phyloP scores from a whole-genome alignment of 441 rosid species.

The Mallotus japonicus region DNA sequence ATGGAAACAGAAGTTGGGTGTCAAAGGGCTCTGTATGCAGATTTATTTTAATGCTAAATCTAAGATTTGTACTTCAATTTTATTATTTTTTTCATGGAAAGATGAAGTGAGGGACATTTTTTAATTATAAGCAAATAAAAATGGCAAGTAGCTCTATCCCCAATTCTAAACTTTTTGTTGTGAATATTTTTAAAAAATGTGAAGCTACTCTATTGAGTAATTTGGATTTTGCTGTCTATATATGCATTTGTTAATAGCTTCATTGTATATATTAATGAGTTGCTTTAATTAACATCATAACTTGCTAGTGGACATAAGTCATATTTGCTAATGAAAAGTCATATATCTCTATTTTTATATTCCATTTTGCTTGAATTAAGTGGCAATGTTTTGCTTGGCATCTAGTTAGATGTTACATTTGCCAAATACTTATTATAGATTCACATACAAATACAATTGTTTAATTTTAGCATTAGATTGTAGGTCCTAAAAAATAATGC shows the following conservation, averaged over 20 bases:
- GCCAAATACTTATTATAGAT: no score
- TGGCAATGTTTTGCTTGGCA: no score
- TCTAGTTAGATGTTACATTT: no score
- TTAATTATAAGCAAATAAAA: background rate
- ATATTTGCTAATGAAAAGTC: background rate
- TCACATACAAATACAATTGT: no score
- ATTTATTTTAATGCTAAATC: background rate
- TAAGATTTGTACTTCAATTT: background rate
- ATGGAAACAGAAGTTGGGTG: background rate
- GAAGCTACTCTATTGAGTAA: slow-evolving; percentile 17
- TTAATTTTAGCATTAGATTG: no score
- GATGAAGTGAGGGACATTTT: no score
- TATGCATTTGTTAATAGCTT: slow-evolving; percentile 7
- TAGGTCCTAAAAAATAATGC: no score
- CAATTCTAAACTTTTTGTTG: slow-evolving; percentile 2
- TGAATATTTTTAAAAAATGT: background rate
- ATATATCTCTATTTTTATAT: background rate
- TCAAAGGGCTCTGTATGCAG: slow-evolving; percentile 9
- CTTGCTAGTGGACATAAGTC: background rate
- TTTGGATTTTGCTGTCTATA: slow-evolving; percentile 34
- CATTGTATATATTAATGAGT: background rate
- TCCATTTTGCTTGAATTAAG: background rate
- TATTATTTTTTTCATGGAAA: background rate
- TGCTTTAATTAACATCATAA: background rate
- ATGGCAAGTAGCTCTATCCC: slow-evolving; percentile 20